Evolutionary conservation across 805 yeast species (phyloP), one percentile per base, ranked within the genome.

Genomic region (Hanseniaspora occidentalis): DNA sequence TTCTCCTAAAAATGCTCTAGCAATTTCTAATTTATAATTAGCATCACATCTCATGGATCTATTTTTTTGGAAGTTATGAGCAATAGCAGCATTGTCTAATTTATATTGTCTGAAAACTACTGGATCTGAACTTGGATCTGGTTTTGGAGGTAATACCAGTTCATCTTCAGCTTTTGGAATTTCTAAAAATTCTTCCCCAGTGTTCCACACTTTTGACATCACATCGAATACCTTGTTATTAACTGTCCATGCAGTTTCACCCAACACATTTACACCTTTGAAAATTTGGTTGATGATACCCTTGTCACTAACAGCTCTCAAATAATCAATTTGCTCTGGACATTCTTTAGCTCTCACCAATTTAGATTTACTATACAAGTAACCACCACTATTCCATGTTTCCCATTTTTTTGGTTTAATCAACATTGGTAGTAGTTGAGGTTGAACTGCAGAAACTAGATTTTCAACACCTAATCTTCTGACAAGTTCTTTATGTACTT

Each of bases 1-100:
- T 56, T 82, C 92, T 19, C 94, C 94, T 20, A 81, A 61, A 60
- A 80, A 85, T 0, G 95, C 96, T 47, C 97, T 71, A 1, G 98
- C 97, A 54, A 92, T 85, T 59, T 92, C 98, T 39, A 92, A 63
- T 57, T 85, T 92, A 59, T 92, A 92, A 57, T 92, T 89, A 46
- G 84, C 70, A 60, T 88, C 96, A 64, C 98, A 92, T 58, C 98
- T 75, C 56, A 79, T 82, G 0, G 97, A 88, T 58, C 92, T 76
- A 46, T 71, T 67, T 18, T 79, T 66, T 9, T 82, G 73, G 45
- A 77, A 77, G 34, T 74, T 78, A 47, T 76, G 73, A 3, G 38
- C 21, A 25, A 27, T 26, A 8, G 17, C 23, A 2, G 22, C 11
- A 3, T 34, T 27, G 17, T 34, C 38, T 21, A 75, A 66, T 49